phyloP scores from a whole-genome alignment of 2,329 filamentous ascomycete genomes.

The Ceratocystis diversiconidia region DNA sequence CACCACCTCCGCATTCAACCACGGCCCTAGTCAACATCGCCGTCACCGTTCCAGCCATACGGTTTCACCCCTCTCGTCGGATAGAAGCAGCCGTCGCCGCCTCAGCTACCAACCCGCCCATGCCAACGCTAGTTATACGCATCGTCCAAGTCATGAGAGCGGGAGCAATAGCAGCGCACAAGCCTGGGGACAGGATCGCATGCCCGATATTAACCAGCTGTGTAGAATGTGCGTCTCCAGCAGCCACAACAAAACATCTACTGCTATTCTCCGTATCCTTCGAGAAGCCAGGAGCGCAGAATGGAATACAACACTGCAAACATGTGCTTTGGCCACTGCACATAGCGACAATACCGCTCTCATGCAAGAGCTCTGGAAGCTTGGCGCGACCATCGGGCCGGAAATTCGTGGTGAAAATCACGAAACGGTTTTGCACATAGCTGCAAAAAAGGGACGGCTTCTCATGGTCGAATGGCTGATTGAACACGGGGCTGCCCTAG shows the following conservation, averaged over 20 bases:
- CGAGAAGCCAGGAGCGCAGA: background rate
- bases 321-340: slow-evolving; percentile 11
- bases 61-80: background rate
- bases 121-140: background rate
- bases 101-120: slow-evolving; percentile 1
- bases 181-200: background rate
- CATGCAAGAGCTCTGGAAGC: slow-evolving; percentile 10
- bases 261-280: slow-evolving; percentile 11
- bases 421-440: slow-evolving; percentile 14
- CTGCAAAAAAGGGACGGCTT: background rate
- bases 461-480: slow-evolving; percentile 14
- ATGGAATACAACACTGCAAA: background rate
- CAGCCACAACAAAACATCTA: slow-evolving; percentile 18
- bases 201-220: slow-evolving; percentile 5
- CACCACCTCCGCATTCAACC: background rate
- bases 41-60: background rate
- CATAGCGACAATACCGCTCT: slow-evolving; percentile 12
- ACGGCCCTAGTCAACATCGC: background rate
- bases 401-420: slow-evolving; percentile 4
- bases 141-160: slow-evolving; percentile 10
- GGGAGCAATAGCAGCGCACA: slow-evolving; percentile 9
- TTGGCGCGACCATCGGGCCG: background rate
- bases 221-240: slow-evolving; percentile 18
- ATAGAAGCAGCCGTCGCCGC: background rate
- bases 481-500: slow-evolving; percentile 3